Percentiles rank a stretch among this genome's conserved stretches.
Evolutionary conservation across 148 eudicot genomes (phyloP).

Genomic region (Rheum nobile): DNA sequence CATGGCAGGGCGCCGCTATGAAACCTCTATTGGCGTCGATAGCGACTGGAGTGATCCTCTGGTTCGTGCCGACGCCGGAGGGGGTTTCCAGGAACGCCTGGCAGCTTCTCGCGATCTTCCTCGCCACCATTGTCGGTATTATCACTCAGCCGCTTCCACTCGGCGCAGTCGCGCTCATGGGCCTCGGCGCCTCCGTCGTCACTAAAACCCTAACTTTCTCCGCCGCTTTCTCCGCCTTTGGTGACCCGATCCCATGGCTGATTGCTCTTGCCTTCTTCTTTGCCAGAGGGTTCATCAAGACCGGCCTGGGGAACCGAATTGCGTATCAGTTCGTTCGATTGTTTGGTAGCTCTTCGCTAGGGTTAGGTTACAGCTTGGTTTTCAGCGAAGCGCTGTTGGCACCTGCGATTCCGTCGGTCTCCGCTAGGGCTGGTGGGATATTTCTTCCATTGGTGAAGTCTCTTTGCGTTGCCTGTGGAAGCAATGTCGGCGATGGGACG

Average conservation of each 20-base stretch:
- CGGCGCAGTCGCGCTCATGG: slow-evolving; percentile 83
- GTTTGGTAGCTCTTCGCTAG: slow-evolving; percentile 64
- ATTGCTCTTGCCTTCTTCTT: slow-evolving; percentile 93
- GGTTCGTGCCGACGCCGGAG: slow-evolving; percentile 64
- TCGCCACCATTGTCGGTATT: slow-evolving; percentile 79
- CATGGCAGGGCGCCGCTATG: slow-evolving; percentile 62
- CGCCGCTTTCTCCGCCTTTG: slow-evolving; percentile 89
- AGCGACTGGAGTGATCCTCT: slow-evolving; percentile 56
- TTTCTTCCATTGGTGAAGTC: slow-evolving; percentile 75
- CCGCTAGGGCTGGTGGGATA: slow-evolving; percentile 90
- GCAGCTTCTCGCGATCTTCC: slow-evolving; percentile 72
- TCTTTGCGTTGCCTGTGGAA: slow-evolving; percentile 73
- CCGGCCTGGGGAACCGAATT: slow-evolving; percentile 76
- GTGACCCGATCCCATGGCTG: slow-evolving; percentile 87
- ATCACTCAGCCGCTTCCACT: slow-evolving; percentile 85
- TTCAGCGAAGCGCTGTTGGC: slow-evolving; percentile 81
- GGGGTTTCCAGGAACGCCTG: slow-evolving; percentile 68
- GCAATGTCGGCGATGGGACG: slow-evolving; percentile 83
- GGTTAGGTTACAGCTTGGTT: slow-evolving; percentile 77
- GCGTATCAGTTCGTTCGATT: slow-evolving; percentile 66
- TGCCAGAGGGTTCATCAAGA: slow-evolving; percentile 85
- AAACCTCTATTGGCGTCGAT: slow-evolving; percentile 56
- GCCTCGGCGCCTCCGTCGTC: slow-evolving; percentile 67
- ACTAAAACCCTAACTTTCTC: slow-evolving; percentile 82
- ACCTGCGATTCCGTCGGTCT: slow-evolving; percentile 89